Conservation (phyloP, 2,329 filamentous ascomycete species). For the Penicillium italicum region DNA sequence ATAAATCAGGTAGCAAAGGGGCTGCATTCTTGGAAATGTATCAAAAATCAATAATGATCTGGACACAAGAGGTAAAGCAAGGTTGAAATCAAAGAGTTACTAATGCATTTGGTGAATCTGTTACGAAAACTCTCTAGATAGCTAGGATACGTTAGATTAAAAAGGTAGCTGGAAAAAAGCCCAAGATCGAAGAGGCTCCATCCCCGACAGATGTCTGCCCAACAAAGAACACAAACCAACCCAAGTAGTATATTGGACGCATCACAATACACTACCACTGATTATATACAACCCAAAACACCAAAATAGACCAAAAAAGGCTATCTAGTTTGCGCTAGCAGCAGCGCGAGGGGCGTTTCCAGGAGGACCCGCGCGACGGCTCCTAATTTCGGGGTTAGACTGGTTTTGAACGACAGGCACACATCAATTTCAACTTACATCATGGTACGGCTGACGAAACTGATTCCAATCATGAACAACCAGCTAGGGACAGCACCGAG, state of each 20-base stretch:
- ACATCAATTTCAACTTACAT: conserved; percentile 53
- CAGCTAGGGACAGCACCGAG: conserved; percentile 60
- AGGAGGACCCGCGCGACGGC: conserved; percentile 24
- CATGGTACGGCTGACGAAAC: conserved; percentile 57
- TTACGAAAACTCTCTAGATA: not conserved
- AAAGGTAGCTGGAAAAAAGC: conserved; percentile 7
- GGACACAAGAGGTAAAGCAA: not conserved
- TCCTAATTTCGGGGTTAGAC: conserved; percentile 20
- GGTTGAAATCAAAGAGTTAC: not conserved
- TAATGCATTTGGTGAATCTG: not conserved
- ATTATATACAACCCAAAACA: conserved; percentile 35
- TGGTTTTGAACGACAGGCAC: not conserved
- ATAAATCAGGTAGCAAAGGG: not conserved
- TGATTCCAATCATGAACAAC: conserved; percentile 62
- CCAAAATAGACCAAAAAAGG: conserved; percentile 9
- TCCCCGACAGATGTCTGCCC: not conserved
- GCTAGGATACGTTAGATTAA: conserved; percentile 6
- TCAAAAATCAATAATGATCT: not conserved
- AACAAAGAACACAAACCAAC: conserved; percentile 10
- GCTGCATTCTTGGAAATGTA: not conserved
- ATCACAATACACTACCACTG: conserved; percentile 18
- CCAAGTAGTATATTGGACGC: conserved; percentile 15
- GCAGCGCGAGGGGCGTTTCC: conserved; percentile 16
- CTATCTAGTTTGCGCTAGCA: conserved; percentile 23
- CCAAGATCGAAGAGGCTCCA: not conserved